Evolutionary conservation across 1,284 basidiomycete genomes (phyloP).

Genomic region (Irpex lacteus): DNA sequence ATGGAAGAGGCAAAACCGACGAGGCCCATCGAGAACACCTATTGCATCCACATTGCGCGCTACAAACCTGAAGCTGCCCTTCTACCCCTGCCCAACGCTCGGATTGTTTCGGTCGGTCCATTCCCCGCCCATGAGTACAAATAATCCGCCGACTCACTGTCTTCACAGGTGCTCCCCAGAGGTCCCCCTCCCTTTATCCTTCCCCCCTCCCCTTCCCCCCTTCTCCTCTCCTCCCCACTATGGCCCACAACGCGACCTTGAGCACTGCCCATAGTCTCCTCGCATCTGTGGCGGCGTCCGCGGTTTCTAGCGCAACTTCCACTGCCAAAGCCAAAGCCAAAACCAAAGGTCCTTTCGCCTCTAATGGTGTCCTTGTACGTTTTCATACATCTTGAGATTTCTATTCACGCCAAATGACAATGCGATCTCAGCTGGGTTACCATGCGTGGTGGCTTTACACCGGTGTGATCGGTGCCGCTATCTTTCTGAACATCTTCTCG

Average conservation of each 20-base stretch:
- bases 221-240: neutral
- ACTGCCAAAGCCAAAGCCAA: neutral
- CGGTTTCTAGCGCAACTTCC: neutral
- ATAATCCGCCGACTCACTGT: neutral
- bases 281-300: neutral
- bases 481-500: conserved; percentile 16
- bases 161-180: neutral
- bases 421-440: neutral
- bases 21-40: neutral
- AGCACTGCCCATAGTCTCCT: neutral
- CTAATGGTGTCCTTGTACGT: neutral
- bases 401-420: neutral
- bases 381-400: neutral
- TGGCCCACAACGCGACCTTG: neutral
- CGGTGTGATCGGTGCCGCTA: conserved; percentile 19
- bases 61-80: neutral
- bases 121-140: neutral
- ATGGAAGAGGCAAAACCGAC: neutral
- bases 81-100: neutral
- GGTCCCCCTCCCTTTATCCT: neutral
- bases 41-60: neutral
- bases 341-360: neutral
- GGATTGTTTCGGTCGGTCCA: neutral
- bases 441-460: conserved; percentile 19
- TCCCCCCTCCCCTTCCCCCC: neutral